Conservation (phyloP, 1,284 basidiomycete species). For the Singerocomus inundabilis region DNA sequence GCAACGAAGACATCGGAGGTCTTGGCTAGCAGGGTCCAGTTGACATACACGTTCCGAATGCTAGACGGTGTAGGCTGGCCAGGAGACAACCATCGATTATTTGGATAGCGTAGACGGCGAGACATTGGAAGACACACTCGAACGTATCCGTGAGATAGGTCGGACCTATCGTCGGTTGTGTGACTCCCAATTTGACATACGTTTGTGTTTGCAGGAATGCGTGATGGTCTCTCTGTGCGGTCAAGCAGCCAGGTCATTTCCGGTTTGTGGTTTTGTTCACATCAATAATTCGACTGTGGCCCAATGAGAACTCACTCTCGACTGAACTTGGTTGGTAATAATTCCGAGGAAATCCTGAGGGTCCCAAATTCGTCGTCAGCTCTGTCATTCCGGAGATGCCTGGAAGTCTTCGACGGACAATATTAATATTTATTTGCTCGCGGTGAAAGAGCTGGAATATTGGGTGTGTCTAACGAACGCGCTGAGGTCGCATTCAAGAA, state of each 20-base stretch:
- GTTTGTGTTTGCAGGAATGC: neutral
- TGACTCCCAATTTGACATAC: neutral
- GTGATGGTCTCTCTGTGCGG: neutral
- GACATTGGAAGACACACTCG: neutral
- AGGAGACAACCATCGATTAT: neutral
- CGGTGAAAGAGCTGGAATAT: neutral
- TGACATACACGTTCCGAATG: neutral
- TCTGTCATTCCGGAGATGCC: neutral
- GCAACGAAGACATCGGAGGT: neutral
- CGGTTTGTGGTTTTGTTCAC: neutral
- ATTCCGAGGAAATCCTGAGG: neutral
- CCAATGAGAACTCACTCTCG: neutral
- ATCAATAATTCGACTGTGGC: neutral
- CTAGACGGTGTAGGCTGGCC: neutral
- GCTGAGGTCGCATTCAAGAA: neutral
- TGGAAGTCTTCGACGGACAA: neutral
- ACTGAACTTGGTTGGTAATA: neutral
- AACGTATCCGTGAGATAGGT: neutral
- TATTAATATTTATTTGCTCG: too few species aligned
- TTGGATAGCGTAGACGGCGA: constrained; percentile 5
- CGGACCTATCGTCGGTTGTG: constrained; percentile 1
- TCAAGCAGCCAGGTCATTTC: neutral
- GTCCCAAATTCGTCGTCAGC: neutral
- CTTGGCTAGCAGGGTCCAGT: neutral
- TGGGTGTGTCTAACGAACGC: neutral